Conservation (phyloP, 352 stramenopile species). For the Phytophthora boehmeriae region DNA sequence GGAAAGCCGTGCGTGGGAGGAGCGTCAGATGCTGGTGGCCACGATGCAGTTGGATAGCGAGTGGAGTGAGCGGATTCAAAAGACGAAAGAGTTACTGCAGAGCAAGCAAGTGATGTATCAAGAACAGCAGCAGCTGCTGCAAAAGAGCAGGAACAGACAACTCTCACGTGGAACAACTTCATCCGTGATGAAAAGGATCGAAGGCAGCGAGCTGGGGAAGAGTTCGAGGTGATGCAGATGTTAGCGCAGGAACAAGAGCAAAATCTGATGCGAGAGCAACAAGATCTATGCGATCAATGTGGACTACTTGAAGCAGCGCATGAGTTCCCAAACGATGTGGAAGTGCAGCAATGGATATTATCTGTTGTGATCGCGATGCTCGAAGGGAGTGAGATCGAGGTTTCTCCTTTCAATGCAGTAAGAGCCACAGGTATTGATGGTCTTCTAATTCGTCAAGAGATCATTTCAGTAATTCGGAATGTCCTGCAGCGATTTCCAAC, state of each 20-base stretch:
- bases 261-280: conserved; percentile 26
- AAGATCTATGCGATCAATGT: conserved; percentile 32
- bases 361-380: conserved; percentile 24
- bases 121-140: conserved; percentile 21
- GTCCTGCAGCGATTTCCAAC: conserved; percentile 25
- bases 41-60: conserved; percentile 28
- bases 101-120: conserved; percentile 22
- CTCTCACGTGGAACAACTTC: conserved; percentile 16
- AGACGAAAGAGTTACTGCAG: conserved; percentile 18
- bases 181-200: conserved; percentile 16
- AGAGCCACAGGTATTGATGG: conserved; percentile 14
- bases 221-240: conserved; percentile 20
- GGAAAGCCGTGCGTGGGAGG: conserved; percentile 39
- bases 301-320: conserved; percentile 37
- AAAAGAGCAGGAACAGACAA: conserved; percentile 30
- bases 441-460: conserved; percentile 15
- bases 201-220: conserved; percentile 18
- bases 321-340: conserved; percentile 37
- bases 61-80: conserved; percentile 33
- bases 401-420: conserved; percentile 1
- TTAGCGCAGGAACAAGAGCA: conserved; percentile 22
- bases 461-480: conserved; percentile 20
- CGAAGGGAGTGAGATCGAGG: conserved; percentile 7
- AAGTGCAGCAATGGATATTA: conserved; percentile 41
- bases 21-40: conserved; percentile 18